phyloP scores from a whole-genome alignment of 2,329 filamentous ascomycete species.

The Conoideocrella luteorostrata region DNA sequence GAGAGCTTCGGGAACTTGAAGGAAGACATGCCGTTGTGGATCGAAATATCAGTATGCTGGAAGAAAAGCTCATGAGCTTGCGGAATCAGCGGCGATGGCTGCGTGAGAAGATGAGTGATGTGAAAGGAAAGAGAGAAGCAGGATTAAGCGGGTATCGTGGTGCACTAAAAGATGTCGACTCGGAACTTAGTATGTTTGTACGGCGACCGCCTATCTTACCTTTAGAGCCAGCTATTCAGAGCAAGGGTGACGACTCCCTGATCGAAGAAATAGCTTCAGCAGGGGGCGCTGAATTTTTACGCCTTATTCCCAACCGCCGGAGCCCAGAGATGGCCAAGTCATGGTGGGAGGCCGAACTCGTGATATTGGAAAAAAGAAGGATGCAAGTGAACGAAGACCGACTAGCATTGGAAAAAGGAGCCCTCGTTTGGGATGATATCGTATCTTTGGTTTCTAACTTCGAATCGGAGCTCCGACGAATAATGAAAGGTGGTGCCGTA shows the following conservation, averaged over 20 bases:
- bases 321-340: constrained; percentile 64
- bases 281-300: constrained; percentile 48
- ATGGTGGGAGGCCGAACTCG: constrained; percentile 63
- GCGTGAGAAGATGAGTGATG: constrained; percentile 52
- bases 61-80: constrained; percentile 56
- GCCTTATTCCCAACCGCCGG: constrained; percentile 56
- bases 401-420: constrained; percentile 60
- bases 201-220: constrained; percentile 49
- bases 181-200: constrained; percentile 54
- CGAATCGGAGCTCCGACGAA: constrained; percentile 53
- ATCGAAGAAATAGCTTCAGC: constrained; percentile 20
- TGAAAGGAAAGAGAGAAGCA: constrained; percentile 60
- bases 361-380: constrained; percentile 47
- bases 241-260: constrained; percentile 10
- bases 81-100: constrained; percentile 55
- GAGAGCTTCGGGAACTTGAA: constrained; percentile 54
- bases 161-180: constrained; percentile 59
- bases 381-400: constrained; percentile 54
- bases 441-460: constrained; percentile 55
- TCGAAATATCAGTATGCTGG: constrained; percentile 59
- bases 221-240: constrained; percentile 40
- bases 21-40: constrained; percentile 48
- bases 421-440: constrained; percentile 58
- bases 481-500: constrained; percentile 36
- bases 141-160: constrained; percentile 66